A percentile compares a stretch with the other conserved stretches of the same genome.
Evolutionary conservation across 2,329 filamentous ascomycete species (phyloP).

Genomic region (Colletotrichum abscissum): DNA sequence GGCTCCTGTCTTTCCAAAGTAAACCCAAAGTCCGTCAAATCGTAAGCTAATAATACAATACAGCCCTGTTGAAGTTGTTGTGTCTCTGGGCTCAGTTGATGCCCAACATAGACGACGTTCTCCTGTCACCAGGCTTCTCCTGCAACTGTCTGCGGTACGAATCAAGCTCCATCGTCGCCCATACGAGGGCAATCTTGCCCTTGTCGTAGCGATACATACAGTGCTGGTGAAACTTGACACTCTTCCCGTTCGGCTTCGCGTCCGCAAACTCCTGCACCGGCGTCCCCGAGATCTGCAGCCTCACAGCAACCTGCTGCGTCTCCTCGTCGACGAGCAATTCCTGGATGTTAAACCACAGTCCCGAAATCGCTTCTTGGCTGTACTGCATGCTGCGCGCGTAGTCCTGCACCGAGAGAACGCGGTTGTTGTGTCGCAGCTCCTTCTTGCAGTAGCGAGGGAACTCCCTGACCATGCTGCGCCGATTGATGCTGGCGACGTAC

Average conservation of each 20-base stretch:
- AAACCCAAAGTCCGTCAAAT: neutral
- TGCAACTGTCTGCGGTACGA: conserved; percentile 38
- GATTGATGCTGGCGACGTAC: conserved; percentile 48
- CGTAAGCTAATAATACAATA: neutral
- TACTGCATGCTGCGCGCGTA: conserved; percentile 45
- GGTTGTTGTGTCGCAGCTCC: conserved; percentile 44
- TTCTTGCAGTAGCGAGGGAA: conserved; percentile 43
- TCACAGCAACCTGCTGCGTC: conserved; percentile 45
- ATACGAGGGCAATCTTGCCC: conserved; percentile 47
- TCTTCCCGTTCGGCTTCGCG: conserved; percentile 42
- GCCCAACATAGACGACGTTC: conserved; percentile 27
- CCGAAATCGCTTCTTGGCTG: conserved; percentile 42
- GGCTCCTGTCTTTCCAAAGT: neutral
- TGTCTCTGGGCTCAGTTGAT: conserved; percentile 14
- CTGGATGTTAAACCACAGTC: conserved; percentile 41
- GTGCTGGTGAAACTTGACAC: conserved; percentile 46
- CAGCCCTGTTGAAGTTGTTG: no score
- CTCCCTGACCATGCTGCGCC: conserved; percentile 38
- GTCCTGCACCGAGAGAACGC: conserved; percentile 36
- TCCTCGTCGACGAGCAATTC: conserved; percentile 45
- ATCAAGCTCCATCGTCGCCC: conserved; percentile 47
- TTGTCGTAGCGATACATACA: conserved; percentile 47
- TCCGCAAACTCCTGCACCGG: conserved; percentile 42
- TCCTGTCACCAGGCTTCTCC: neutral
- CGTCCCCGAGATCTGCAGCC: conserved; percentile 45